Evolutionary conservation across 176 grass and related monocot genomes (phyloP), one percentile per base, ranked within the genome.

Genomic region (Triticum timopheevii): DNA sequence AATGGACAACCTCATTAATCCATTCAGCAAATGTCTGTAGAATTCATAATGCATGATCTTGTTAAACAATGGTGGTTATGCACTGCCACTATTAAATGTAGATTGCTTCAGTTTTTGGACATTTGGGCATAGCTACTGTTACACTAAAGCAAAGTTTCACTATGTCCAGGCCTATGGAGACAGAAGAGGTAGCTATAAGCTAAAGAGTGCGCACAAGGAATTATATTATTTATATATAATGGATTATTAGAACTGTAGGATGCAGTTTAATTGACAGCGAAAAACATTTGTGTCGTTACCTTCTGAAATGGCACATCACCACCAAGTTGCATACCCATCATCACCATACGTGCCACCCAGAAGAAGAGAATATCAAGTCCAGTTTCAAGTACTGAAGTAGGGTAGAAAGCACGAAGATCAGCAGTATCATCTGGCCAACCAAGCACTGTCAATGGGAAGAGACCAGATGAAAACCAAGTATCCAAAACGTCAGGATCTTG

Each of bases 261-360:
- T 34, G 49, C 39, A 52, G 20, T 22, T 63, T 61, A 1, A 61
- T 19, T 81, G 40, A 40, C 31, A 81, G 38, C 28, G 10, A 73
- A 63, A 10, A 8, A 16, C 9, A 84, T 22, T 79, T 78, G 20
- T 61, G 3, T 7, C 56, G 56, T 27, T 93, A 97, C 95, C 95
- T 97, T 94, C 82, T 85, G 78, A 73, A 97, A 97, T 49, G 95
- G 95, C 22, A 97, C 78, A 58, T 97, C 86, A 58, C 90, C 95
- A 27, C 95, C 90, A 83, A 97, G 90, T 91, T 94, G 85, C 86
- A 94, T 91, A 24, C 90, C 95, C 61, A 97, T 85, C 95, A 97
- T 97, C 61, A 97, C 95, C 95, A 97, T 97, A 50, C 92, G 83
- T 67, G 95, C 95, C 31, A 97, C 95, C 95, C 95, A 97, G 70